Evolutionary conservation across 441 rosid species (phyloP), one percentile per base, ranked within the genome.

Genomic region (Gossypium davidsonii): DNA sequence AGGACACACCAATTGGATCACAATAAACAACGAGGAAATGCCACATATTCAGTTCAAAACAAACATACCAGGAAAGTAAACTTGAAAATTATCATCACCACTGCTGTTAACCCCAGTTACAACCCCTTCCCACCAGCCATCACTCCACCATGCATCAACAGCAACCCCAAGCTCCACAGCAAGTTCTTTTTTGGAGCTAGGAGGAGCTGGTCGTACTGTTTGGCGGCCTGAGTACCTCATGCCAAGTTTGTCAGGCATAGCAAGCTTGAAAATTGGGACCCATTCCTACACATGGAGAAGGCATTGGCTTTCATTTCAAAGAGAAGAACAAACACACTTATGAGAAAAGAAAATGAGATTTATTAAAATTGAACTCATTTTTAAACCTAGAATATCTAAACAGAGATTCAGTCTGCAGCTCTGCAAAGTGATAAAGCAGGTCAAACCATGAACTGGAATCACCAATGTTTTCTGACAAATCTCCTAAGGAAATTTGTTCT

Each of bases 111-210:
- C 78, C 75, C 85, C 87, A 18, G 81, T 79, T 25, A 91, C 83
- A 80, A 93, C 88, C 58, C 97, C 98, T 82, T 95, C 99, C 97
- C 99, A 95, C 99, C 98, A 95, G 73, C 99, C 99, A 90, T 95
- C 99, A 61, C 95, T 90, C 98, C 98, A 95, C 98, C 99, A 93
- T 18, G 90, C 96, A 87, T 95, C 99, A 64, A 93, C 94, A 57
- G 99, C 90, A 70, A 79, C 69, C 64, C 98, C 97, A 61, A 91
- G 68, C 69, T 71, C 82, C 67, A 79, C 77, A 73, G 79, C 74
- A 71, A 73, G 56, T 17, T 82, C 81, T 57, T 67, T 44, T 79
- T 58, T 80, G 70, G 76, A 77, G 71, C 74, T 75, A 67, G 86
- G 83, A 53, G 94, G 91, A 37, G 81, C 71, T 34, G 99, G 97